Percentiles rank a stretch among this genome's conserved stretches.
These are phyloP conservation scores for Tagetes erecta DNA, from an alignment of 129 eudicot genomes.

Conservation along the genomic window DNA sequence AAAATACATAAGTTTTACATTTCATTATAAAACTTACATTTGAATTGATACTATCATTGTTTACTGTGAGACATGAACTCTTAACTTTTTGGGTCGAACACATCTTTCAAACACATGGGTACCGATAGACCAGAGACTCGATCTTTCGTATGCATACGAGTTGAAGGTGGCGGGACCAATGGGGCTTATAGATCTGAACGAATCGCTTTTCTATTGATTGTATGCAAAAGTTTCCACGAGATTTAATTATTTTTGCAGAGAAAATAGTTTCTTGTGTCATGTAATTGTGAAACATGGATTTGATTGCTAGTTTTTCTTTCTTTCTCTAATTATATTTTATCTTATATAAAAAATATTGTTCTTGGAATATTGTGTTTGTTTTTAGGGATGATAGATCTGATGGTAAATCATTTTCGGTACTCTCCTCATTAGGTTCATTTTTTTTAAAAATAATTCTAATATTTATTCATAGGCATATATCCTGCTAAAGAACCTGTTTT, in stretches of 20 bases:
- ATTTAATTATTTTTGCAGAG: constrained; percentile 22
- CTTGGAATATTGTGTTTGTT: constrained; percentile 31
- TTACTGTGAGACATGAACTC: no score
- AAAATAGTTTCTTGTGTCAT: constrained; percentile 32
- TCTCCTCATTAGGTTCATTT: not conserved
- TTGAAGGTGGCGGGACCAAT: constrained; percentile 24
- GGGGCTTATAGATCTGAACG: constrained; percentile 11
- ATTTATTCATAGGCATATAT: not conserved
- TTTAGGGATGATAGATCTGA: constrained; percentile 17
- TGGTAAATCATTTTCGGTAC: constrained; percentile 20
- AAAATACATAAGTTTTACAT: no score
- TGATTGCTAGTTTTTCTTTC: constrained; percentile 44
- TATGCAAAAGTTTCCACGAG: constrained; percentile 23
- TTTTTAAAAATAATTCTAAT: no score
- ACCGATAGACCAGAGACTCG: no score
- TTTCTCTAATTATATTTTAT: not conserved
- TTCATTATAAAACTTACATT: no score
- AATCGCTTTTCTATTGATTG: constrained; percentile 34
- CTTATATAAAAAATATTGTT: not conserved
- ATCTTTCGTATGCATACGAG: not conserved
- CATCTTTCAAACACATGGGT: no score
- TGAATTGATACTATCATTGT: no score
- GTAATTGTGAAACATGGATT: constrained; percentile 52
- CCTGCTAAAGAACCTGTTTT: not conserved
- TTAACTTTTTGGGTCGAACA: no score